A percentile compares a stretch with the other conserved stretches of the same genome.
Evolutionary conservation across 139 green algal species (phyloP).

Genomic region (Zygnema circumcarinatum): DNA sequence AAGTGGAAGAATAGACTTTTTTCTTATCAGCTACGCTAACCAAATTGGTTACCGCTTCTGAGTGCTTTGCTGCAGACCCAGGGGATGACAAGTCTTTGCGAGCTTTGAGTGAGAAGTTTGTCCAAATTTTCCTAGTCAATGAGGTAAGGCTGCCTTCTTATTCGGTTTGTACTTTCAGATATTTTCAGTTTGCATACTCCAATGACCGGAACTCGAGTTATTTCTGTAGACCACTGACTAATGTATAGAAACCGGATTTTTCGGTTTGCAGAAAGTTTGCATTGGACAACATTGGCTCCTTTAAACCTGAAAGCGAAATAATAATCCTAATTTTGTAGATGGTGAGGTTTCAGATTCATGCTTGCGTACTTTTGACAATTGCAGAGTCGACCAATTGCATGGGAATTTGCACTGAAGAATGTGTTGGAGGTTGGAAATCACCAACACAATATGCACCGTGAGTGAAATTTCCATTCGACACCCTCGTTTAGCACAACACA

Average conservation of each 20-base stretch:
- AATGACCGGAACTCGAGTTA: too few species aligned
- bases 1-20: too few species aligned
- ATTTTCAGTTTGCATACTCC: too few species aligned
- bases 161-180: neutral
- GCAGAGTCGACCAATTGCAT: neutral
- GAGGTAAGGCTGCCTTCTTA: slow-evolving; percentile 23
- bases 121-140: slow-evolving; percentile 70
- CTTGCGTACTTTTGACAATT: neutral
- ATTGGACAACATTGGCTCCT: neutral
- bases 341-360: neutral
- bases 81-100: slow-evolving; percentile 68
- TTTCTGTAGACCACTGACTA: too few species aligned
- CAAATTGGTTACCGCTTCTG: too few species aligned
- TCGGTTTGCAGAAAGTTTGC: neutral
- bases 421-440: neutral
- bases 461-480: too few species aligned
- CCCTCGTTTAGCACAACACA: too few species aligned
- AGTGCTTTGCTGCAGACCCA: neutral
- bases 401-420: neutral
- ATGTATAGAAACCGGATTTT: too few species aligned
- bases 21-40: too few species aligned
- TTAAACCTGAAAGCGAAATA: neutral
- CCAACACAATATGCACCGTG: too few species aligned
- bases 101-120: slow-evolving; percentile 69
- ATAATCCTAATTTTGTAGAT: neutral